Base-by-base conservation (phyloP, 495 filamentous ascomycete species). In the Neurospora intermedia region DNA sequence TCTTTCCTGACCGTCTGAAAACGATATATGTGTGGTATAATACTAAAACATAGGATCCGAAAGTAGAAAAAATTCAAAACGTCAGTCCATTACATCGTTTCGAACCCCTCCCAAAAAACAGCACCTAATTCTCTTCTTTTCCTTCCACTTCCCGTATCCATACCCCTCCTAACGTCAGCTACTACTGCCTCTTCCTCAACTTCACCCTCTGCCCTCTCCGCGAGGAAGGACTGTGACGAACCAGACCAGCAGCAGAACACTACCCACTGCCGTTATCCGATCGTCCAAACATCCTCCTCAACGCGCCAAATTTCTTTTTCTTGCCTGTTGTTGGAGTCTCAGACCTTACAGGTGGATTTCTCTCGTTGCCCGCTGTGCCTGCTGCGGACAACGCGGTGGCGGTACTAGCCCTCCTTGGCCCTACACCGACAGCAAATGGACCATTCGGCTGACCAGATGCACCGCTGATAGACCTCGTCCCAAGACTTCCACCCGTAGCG, bases 281-380 rank as follows among this genome's bases (percentile, higher is more conserved):
- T 69, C 89, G 77, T 45, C 86, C 81, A 81, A 90, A 89, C 76
- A 86, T 87, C 74, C 83, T 83, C 77, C 88, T 85, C 77, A 90
- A 74, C 46, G 79, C 75, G 54, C 81, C 82, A 76, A 90, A 90
- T 79, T 85, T 88, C 84, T 89, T 90, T 83, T 88, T 89, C 83
- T 87, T 88, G 79, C 81, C 85, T 0, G 73, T 70, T 5, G 23
- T 70, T 5, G 23, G 72, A 59, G 70, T 79, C 76, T 71, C 75
- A 70, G 66, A 73, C 74, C 73, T 80, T 78, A 45, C 78, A 39
- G 59, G 75, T 69, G 71, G 78, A 43, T 72, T 79, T 43, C 75
- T 39, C 42, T 74, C 78, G 1, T 45, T 23, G 1, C 73, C 48
- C 2, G 76, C 74, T 3, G 69, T 23, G 3, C 73, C 48, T 0